phyloP scores from a whole-genome alignment of 2,329 filamentous ascomycete genomes.

The Xylaria sp. region DNA sequence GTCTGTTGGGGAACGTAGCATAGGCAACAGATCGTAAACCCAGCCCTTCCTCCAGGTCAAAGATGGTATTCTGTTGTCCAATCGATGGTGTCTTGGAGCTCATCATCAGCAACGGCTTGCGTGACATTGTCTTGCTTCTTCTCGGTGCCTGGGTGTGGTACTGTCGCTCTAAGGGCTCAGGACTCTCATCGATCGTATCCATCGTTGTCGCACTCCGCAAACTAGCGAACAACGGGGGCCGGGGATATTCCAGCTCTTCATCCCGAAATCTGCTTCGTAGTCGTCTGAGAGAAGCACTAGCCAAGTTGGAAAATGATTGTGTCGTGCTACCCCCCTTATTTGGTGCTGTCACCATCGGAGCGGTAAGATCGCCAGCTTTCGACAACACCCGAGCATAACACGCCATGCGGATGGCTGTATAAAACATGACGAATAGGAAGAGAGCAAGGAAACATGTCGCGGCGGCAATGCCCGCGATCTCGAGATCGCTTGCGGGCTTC shows the following conservation, averaged over 20 bases:
- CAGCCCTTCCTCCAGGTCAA: constrained; percentile 11
- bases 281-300: background rate
- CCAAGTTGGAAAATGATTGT: background rate
- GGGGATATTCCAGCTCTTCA: background rate
- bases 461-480: constrained; percentile 14
- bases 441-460: constrained; percentile 14
- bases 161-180: background rate
- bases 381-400: background rate
- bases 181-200: background rate
- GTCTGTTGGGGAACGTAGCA: background rate
- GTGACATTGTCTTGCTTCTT: constrained; percentile 3
- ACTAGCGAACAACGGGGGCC: background rate
- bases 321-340: background rate
- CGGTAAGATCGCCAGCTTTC: background rate
- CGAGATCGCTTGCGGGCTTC: constrained; percentile 9
- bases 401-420: background rate
- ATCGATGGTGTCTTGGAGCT: background rate
- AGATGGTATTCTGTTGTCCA: constrained; percentile 2
- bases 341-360: background rate
- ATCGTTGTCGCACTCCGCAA: background rate
- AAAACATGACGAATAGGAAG: constrained; percentile 11
- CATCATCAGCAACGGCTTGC: background rate
- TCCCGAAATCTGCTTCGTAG: background rate
- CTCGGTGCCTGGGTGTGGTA: constrained; percentile 6
- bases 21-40: background rate